Evolutionary conservation across 2,329 filamentous ascomycete species (phyloP), one percentile per base, ranked within the genome.

Genomic region (Colletotrichum lentis): DNA sequence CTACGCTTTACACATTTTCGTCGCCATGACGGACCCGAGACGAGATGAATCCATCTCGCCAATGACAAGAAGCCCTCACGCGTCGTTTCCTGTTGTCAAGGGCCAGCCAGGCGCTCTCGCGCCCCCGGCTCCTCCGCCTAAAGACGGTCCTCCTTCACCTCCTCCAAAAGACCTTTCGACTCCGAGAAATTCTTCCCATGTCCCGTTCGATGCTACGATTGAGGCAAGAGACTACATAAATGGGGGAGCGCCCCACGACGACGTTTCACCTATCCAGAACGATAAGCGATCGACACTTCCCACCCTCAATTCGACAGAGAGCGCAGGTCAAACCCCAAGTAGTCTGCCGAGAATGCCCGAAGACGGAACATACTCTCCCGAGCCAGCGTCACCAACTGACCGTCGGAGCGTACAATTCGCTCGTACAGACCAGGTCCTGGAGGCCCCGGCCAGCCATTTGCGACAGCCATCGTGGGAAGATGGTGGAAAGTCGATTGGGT

Each of bases 321-420:
- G 63, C 20, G 12, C 57, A 35, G 27, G 62, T 43, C 58, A 52
- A 55, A 49, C 27, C 22, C 41, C 43, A 20, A 44, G 57, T 58
- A 39, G 59, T 71, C 35, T 63, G 41, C 69, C 59, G 6, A 60
- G 60, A 53, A 69, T 65, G 69, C 65, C 73, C 50, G 71, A 75
- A 69, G 46, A 66, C 39, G 43, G 55, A 20, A 66, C 57, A 24
- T 64, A 61, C 31, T 70, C 66, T 11, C 70, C 74, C 8, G 76
- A 77, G 49, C 71, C 73, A n/a, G 62, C 71, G 43, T 79, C 81
- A 6, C 82, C 83, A 24, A 76, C 78, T 1, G 77, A 75, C 16
- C 82, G 83, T 22, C 86, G 87, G 64, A 95, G 90, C 75, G 92
- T 96, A 3, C 92, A 96, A 73, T 96, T 96, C 75, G 88, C 86